These are phyloP conservation scores for Coemansia sp. DNA, from an alignment of 192 early-diverging fungal genomes.

Conservation along the genomic window DNA sequence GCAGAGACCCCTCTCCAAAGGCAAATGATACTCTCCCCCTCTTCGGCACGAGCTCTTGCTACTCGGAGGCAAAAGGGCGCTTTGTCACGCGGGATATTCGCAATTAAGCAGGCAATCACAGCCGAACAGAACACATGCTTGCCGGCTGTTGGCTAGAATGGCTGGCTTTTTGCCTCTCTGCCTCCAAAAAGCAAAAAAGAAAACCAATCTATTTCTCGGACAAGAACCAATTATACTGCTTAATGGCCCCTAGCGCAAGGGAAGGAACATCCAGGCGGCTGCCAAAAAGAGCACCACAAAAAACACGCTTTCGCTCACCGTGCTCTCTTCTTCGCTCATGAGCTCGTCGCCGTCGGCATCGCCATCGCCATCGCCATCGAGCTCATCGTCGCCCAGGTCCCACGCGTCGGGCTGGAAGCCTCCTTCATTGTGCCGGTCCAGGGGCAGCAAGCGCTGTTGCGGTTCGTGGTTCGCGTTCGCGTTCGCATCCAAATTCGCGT, in stretches of 20 bases:
- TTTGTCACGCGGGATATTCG: no score
- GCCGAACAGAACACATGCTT: no score
- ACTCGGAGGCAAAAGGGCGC: no score
- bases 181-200: no score
- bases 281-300: conserved; percentile 34
- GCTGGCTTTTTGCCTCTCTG: no score
- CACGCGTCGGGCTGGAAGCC: conserved; percentile 12
- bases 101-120: no score
- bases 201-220: not conserved
- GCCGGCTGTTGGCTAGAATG: no score
- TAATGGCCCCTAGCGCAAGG: conserved; percentile 12
- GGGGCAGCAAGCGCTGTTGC: not conserved
- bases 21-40: no score
- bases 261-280: conserved; percentile 46
- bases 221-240: not conserved
- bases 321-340: conserved; percentile 15
- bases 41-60: no score
- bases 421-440: not conserved
- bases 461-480: not conserved
- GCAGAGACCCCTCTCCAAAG: no score
- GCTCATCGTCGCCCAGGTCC: conserved; percentile 11
- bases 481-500: no score
- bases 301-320: conserved; percentile 28
- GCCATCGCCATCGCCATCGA: conserved; percentile 6
- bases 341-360: not conserved